phyloP scores from a whole-genome alignment of 192 early-diverging fungal species.

The Backusella sp. region DNA sequence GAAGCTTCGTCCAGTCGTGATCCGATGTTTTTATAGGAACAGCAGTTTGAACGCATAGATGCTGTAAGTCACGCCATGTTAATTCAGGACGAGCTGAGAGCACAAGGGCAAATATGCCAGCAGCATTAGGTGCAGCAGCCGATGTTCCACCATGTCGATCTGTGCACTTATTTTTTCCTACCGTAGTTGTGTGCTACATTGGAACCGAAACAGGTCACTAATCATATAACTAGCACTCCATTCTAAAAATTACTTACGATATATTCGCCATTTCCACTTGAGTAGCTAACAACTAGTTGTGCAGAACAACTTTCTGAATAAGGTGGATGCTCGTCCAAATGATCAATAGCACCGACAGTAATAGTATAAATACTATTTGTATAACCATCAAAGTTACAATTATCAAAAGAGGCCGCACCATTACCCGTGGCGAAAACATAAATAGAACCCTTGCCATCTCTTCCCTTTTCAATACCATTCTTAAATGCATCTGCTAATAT shows the following conservation, averaged over 20 bases:
- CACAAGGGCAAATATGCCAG: constrained; percentile 84
- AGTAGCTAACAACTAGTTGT: constrained; percentile 86
- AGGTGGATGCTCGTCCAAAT: constrained; percentile 66
- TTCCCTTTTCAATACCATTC: constrained; percentile 72
- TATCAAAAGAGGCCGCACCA: constrained; percentile 73
- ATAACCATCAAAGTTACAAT: constrained; percentile 97
- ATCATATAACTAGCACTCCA: not conserved
- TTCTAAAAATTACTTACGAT: constrained; percentile 62
- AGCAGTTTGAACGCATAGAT: constrained; percentile 73
- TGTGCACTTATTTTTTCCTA: constrained; percentile 70
- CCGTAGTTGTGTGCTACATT: constrained; percentile 69
- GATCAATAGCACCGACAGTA: constrained; percentile 89
- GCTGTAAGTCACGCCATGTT: constrained; percentile 90
- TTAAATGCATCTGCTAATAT: constrained; percentile 72
- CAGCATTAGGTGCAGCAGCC: constrained; percentile 88
- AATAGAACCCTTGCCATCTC: constrained; percentile 76
- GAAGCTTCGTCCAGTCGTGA: constrained; percentile 67
- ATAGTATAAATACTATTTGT: constrained; percentile 96
- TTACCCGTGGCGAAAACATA: constrained; percentile 96
- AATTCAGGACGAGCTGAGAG: constrained; percentile 76
- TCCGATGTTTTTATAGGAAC: constrained; percentile 67
- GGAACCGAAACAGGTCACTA: not conserved
- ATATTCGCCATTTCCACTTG: constrained; percentile 63
- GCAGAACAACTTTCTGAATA: constrained; percentile 92
- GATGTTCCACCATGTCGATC: constrained; percentile 84